phyloP scores from a whole-genome alignment of 2,329 filamentous ascomycete species.

The Exophiala oligosperma region DNA sequence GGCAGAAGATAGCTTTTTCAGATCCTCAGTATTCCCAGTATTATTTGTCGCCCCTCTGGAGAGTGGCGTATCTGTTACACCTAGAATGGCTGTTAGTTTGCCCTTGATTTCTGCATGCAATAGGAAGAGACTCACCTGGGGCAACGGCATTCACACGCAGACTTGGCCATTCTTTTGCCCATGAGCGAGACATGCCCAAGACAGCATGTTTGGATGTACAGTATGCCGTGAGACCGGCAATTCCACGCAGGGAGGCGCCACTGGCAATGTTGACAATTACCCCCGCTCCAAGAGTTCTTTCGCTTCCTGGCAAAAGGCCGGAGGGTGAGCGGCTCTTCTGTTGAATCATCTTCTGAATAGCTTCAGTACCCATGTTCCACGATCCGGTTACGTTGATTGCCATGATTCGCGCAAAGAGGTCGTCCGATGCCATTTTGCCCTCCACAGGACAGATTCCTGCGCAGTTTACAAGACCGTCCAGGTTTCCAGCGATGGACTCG shows the following conservation, averaged over 20 bases:
- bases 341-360: constrained; percentile 7
- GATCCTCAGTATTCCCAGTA: neutral
- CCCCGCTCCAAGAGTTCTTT: constrained; percentile 3
- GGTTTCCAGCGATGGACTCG: constrained; percentile 24
- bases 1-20: neutral
- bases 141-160: constrained; percentile 39
- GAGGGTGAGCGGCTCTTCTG: neutral
- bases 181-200: constrained; percentile 45
- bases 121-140: constrained; percentile 9
- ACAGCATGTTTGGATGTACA: constrained; percentile 45
- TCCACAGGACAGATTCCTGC: constrained; percentile 11
- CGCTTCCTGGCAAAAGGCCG: neutral
- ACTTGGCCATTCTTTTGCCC: constrained; percentile 34
- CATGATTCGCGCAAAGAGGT: constrained; percentile 7
- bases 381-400: constrained; percentile 6
- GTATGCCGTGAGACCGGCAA: constrained; percentile 43
- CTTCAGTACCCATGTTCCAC: constrained; percentile 16
- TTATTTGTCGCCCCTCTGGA: neutral
- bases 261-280: constrained; percentile 13
- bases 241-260: constrained; percentile 19
- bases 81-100: neutral
- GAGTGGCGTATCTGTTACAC: constrained; percentile 1
- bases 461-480: constrained; percentile 11
- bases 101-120: neutral
- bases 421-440: constrained; percentile 9